Percentiles rank a stretch among this genome's conserved stretches.
Evolutionary conservation across 495 filamentous ascomycete species (phyloP).

Genomic region (Penicillium malachiteum): DNA sequence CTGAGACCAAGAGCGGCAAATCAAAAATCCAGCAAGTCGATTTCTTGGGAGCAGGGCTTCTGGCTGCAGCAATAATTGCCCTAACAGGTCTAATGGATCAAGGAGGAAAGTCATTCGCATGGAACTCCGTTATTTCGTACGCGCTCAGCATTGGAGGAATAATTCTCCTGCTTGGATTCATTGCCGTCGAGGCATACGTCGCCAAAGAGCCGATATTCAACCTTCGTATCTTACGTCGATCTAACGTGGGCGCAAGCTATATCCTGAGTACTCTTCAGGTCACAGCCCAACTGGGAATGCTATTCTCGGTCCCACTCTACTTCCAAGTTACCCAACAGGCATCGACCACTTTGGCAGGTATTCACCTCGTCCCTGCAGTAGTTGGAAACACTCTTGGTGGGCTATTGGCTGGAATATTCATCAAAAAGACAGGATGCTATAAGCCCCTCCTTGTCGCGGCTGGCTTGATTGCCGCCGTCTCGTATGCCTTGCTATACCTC

Average conservation of each 20-base stretch:
- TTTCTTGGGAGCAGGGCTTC: conserved; percentile 53
- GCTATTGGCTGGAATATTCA: conserved; percentile 56
- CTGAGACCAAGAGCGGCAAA: conserved; percentile 8
- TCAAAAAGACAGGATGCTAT: conserved; percentile 59
- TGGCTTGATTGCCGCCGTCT: conserved; percentile 44
- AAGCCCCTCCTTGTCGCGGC: conserved; percentile 54
- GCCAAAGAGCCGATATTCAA: conserved; percentile 62
- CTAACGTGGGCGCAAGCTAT: conserved; percentile 56
- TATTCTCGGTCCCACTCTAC: conserved; percentile 59
- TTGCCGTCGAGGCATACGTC: conserved; percentile 50
- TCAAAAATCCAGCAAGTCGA: conserved; percentile 50
- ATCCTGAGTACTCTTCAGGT: conserved; percentile 52
- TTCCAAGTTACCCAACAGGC: conserved; percentile 61
- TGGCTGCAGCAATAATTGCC: conserved; percentile 47
- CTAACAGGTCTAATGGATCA: conserved; percentile 58
- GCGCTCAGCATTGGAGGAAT: conserved; percentile 17
- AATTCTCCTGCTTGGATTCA: conserved; percentile 45
- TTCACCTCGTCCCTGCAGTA: conserved; percentile 63
- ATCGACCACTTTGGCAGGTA: conserved; percentile 57
- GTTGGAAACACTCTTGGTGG: conserved; percentile 65
- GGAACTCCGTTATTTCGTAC: conserved; percentile 46
- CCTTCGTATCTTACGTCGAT: conserved; percentile 52
- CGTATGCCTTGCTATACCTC: conserved; percentile 56
- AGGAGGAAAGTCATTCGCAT: conserved; percentile 57
- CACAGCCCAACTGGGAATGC: conserved; percentile 56